Conservation (phyloP, 2,329 filamentous ascomycete genomes). For the Exophiala viscosa region DNA sequence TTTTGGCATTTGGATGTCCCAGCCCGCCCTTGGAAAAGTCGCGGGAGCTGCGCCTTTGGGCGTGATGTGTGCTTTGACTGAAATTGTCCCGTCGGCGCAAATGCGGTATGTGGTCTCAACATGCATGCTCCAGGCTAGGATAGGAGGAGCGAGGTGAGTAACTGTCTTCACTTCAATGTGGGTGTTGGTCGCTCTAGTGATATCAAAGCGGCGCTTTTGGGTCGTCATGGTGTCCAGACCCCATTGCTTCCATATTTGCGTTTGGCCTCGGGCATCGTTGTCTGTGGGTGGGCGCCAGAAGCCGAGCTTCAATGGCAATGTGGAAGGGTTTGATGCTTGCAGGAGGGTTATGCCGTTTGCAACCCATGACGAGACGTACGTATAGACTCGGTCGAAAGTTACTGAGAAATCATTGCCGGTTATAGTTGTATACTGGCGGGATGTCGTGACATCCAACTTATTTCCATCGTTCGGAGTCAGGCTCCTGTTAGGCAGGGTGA, state of each 20-base stretch:
- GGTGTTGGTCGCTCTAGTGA: not conserved
- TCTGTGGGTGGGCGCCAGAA: constrained; percentile 36
- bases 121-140: constrained; percentile 58
- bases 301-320: constrained; percentile 18
- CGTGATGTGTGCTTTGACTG: not conserved
- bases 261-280: constrained; percentile 32
- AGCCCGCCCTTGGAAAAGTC: constrained; percentile 57
- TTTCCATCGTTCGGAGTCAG: not conserved
- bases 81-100: not conserved
- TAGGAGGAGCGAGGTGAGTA: constrained; percentile 51
- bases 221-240: constrained; percentile 26
- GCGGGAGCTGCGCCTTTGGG: constrained; percentile 16
- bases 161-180: not conserved
- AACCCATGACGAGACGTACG: constrained; percentile 10
- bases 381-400: constrained; percentile 13
- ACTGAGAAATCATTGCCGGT: constrained; percentile 4
- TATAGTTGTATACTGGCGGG: constrained; percentile 49
- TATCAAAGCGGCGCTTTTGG: constrained; percentile 14
- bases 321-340: not conserved
- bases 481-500: not conserved
- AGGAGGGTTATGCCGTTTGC: constrained; percentile 5
- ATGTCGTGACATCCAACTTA: constrained; percentile 41
- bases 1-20: constrained; percentile 52
- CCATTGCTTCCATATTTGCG: constrained; percentile 30
- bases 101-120: constrained; percentile 31